Evolutionary conservation across 2,329 filamentous ascomycete species (phyloP), one percentile per base, ranked within the genome.

Genomic region (Talaromyces verruculosus): DNA sequence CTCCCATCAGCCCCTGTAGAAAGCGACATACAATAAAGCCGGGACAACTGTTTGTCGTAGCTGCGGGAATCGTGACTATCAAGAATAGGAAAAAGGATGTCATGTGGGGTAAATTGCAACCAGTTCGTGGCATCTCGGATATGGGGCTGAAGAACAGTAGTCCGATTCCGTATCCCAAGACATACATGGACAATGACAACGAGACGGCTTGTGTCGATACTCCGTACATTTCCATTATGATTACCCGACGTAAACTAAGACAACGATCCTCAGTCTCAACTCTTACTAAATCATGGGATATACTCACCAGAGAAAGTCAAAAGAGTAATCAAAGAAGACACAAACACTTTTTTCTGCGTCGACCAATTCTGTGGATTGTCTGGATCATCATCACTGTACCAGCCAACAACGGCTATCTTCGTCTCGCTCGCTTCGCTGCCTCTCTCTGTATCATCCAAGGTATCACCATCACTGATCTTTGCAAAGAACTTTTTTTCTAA

Each of bases 21-120:
- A 90, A 89, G 0, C 88, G 83, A 2, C 88, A 79, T 2, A 89
- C 86, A 70, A 90, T 82, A 11, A 92, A 80, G 0, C 87, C 87
- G 0, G 85, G 78, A 63, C 88, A 90, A 77, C 87, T 89, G 47
- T 84, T 77, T 3, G 86, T 86, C 0, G 91, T 74, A 0, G 88
- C 86, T 0, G 88, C 86, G 0, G 89, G 88, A n/a, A 91, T 83
- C 6, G 84, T 86, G 10, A 92, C 76, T 67, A 91, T 83, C 58
- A 89, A 85, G 73, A 91, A 92, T 28, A 91, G 79, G 65, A 85
- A 84, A 78, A 91, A 89, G 8, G 88, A 89, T 68, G 85, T 74
- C 39, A 90, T 84, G 75, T 92, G 91, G 4, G 89, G 84, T 0
- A 86, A 85, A 71, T 88, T 91, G 5, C 89, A 82, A 2, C 90